Evolutionary conservation across 345 rosid species (phyloP).

Genomic region (Citrus maxima): DNA sequence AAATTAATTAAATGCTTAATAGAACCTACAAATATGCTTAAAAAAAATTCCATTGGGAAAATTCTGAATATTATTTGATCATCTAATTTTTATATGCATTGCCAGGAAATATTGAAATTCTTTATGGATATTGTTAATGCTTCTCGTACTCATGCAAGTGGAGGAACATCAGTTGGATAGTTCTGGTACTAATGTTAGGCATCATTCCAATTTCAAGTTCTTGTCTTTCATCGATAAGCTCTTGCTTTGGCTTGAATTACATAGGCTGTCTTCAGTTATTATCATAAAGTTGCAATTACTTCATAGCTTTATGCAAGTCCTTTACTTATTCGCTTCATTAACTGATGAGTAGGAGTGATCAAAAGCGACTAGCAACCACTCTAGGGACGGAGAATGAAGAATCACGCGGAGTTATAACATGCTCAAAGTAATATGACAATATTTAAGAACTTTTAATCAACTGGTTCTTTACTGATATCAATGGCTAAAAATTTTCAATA

Average conservation of each 20-base stretch:
- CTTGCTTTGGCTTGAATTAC: neutral
- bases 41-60: neutral
- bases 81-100: neutral
- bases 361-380: slow-evolving; percentile 44
- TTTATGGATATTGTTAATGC: slow-evolving; percentile 83
- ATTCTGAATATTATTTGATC: neutral
- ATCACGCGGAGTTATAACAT: slow-evolving; percentile 48
- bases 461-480: too few species aligned
- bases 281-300: neutral
- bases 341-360: slow-evolving; percentile 28
- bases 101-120: slow-evolving; percentile 43
- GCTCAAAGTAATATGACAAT: slow-evolving; percentile 32
- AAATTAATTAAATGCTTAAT: too few species aligned
- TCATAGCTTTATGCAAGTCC: neutral
- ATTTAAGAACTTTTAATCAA: too few species aligned
- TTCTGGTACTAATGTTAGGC: slow-evolving; percentile 52
- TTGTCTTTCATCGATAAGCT: neutral
- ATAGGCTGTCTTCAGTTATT: neutral
- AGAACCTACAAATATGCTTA: too few species aligned
- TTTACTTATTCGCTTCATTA: neutral
- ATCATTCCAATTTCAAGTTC: neutral
- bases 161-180: slow-evolving; percentile 76
- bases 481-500: too few species aligned
- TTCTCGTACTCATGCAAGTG: slow-evolving; percentile 83
- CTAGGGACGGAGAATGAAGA: slow-evolving; percentile 38